These are phyloP conservation scores for Kregervanrija pseudodelftensis DNA, from an alignment of 805 yeast genomes.

Conservation along the genomic window DNA sequence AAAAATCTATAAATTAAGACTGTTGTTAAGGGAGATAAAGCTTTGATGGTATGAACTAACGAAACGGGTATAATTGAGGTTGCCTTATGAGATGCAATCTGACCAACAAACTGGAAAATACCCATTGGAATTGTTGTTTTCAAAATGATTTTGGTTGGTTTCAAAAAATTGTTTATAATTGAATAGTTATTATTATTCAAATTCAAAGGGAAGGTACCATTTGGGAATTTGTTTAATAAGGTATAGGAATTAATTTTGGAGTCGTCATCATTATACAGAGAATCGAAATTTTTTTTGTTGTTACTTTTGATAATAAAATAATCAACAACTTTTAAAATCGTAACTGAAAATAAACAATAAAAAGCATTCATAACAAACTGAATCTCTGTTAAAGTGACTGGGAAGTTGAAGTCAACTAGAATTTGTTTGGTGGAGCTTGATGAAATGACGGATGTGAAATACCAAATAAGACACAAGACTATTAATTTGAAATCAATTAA, in stretches of 20 bases:
- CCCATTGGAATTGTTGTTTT: conserved; percentile 89
- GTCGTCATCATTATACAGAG: conserved; percentile 20
- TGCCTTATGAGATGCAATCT: conserved; percentile 86
- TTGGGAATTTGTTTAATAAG: conserved; percentile 32
- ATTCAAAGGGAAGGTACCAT: conserved; percentile 42
- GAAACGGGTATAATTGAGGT: conserved; percentile 91
- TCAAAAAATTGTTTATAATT: conserved; percentile 34
- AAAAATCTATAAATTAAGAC: conserved; percentile 67
- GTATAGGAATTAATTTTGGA: conserved; percentile 5
- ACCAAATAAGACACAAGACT: conserved; percentile 68
- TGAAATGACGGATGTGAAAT: conserved; percentile 69
- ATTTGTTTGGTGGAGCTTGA: conserved; percentile 78
- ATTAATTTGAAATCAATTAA: conserved; percentile 25
- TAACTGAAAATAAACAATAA: conserved; percentile 40
- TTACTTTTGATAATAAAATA: conserved; percentile 27
- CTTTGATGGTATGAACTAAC: conserved; percentile 88
- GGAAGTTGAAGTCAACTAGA: conserved; percentile 60
- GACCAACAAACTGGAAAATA: conserved; percentile 86
- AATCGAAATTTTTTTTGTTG: conserved; percentile 25
- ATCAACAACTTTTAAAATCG: conserved; percentile 19
- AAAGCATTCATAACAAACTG: conserved; percentile 72
- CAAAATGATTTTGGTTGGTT: conserved; percentile 47
- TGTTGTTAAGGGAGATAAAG: conserved; percentile 83
- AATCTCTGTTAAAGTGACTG: conserved; percentile 82
- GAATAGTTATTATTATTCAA: conserved; percentile 23